Evolutionary conservation across 2,329 filamentous ascomycete species (phyloP).

Genomic region (Capronia coronata): DNA sequence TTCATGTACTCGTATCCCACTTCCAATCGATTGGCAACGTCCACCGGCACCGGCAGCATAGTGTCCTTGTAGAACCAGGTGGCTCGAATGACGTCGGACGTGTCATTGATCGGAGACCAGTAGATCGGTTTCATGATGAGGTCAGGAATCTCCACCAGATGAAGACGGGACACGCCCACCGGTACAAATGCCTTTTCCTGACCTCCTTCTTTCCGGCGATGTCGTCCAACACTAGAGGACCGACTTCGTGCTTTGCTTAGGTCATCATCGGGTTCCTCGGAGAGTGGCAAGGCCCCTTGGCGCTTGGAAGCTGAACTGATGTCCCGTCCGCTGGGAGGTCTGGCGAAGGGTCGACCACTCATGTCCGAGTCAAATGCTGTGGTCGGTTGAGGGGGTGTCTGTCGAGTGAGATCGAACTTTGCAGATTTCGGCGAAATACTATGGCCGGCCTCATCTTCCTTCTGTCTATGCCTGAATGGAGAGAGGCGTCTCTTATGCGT

Average conservation of each 20-base stretch:
- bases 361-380: slow-evolving; percentile 33
- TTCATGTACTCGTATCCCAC: slow-evolving; percentile 79
- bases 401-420: neutral
- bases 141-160: slow-evolving; percentile 75
- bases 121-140: slow-evolving; percentile 94
- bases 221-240: slow-evolving; percentile 10
- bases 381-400: slow-evolving; percentile 1
- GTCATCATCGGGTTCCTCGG: slow-evolving; percentile 13
- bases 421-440: slow-evolving; percentile 26
- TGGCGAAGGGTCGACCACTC: slow-evolving; percentile 45
- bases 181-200: slow-evolving; percentile 55
- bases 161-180: slow-evolving; percentile 82
- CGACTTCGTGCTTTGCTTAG: slow-evolving; percentile 16
- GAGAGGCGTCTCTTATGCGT: slow-evolving; percentile 34
- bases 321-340: slow-evolving; percentile 34
- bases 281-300: slow-evolving; percentile 5
- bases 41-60: slow-evolving; percentile 80
- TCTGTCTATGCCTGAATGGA: slow-evolving; percentile 30
- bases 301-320: slow-evolving; percentile 14
- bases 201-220: slow-evolving; percentile 27
- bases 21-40: slow-evolving; percentile 86
- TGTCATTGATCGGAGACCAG: slow-evolving; percentile 89
- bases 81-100: slow-evolving; percentile 71
- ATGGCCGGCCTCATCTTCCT: slow-evolving; percentile 31
- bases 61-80: slow-evolving; percentile 98